Evolutionary conservation across 2,329 filamentous ascomycete species (phyloP).

Genomic region (Colletotrichum sp.): DNA sequence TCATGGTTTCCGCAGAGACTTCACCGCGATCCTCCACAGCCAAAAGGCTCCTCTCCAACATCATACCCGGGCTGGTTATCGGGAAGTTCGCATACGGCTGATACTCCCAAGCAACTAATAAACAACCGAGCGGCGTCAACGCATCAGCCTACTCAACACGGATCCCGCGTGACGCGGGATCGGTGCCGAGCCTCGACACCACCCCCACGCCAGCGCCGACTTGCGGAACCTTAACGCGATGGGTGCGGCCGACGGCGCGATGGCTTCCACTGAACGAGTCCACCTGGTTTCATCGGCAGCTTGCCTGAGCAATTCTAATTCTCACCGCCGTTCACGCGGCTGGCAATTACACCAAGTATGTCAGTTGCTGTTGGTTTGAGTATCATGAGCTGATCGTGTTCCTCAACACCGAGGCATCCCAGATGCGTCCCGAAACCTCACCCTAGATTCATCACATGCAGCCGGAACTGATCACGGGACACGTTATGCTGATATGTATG

Average conservation of each 20-base stretch:
- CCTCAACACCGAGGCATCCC: constrained; percentile 88
- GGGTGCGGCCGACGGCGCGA: constrained; percentile 82
- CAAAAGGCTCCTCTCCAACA: constrained; percentile 78
- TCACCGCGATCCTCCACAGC: constrained; percentile 51
- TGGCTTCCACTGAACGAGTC: constrained; percentile 94
- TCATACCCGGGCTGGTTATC: constrained; percentile 80
- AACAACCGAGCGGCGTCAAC: constrained; percentile 78
- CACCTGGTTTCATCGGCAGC: constrained; percentile 93
- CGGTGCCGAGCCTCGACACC: constrained; percentile 83
- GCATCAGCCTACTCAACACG: constrained; percentile 86
- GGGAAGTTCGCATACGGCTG: constrained; percentile 82
- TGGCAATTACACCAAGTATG: constrained; percentile 93
- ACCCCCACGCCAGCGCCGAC: constrained; percentile 91
- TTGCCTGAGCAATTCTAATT: constrained; percentile 86
- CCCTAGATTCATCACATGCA: constrained; percentile 91
- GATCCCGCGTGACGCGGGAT: constrained; percentile 91
- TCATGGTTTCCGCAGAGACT: no score
- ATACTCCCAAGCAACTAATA: constrained; percentile 75
- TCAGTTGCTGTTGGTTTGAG: constrained; percentile 3
- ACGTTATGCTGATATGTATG: constrained; percentile 99
- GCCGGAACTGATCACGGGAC: constrained; percentile 90
- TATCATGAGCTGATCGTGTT: constrained; percentile 40
- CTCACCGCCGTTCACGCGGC: constrained; percentile 80
- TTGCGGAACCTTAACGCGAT: constrained; percentile 87
- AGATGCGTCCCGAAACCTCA: constrained; percentile 81